Evolutionary conservation across 257 asterid genomes (phyloP), one percentile per base, ranked within the genome.

Genomic region (Nicotiana otophora): DNA sequence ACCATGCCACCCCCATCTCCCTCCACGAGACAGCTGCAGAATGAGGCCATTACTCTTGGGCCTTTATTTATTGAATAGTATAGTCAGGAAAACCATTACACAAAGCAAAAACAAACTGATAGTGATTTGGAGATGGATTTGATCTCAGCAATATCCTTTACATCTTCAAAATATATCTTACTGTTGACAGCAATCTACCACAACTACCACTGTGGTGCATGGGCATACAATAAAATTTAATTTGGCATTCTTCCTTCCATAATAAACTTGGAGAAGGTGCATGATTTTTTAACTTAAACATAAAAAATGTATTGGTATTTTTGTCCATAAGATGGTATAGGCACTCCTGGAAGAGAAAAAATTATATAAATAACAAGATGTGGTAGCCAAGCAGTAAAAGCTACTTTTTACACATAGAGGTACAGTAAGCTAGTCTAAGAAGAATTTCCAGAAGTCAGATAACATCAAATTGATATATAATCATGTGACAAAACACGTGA

Each of bases 21-120:
- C 63, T 87, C 91, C 91, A 86, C 81, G 84, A 75, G 86, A 86
- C 89, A 89, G 55, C 88, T 86, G 88, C 85, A 90, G 89, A 96
- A 88, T 84, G 83, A 81, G 62, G 89, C 90, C 76, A 92, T 84
- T 81, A 89, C 88, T 88, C 88, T 92, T 82, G 99, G 99, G 88
- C 97, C 99, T 95, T 83, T 19, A 84, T 95, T 83, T 19, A 84
- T 64, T 83, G 64, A 86, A 74, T 81, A 78, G 58, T 80, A 82
- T 65, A 84, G 84, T 83, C 64, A 60, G 78, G 33, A 70, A 17
- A 78, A 51, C 39, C 74, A 57, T 84, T 15, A 61, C 19, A 60
- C 48, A 70, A 10, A 66, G 46, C 65, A 75, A 57, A 75, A 75
- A 26, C 46, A 74, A 51, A 74, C 80, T 74, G 42, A 17, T 46